Percentiles rank a stretch among this genome's conserved stretches.
Evolutionary conservation across 2,329 filamentous ascomycete genomes (phyloP).

Genomic region (Cadophora sp.): DNA sequence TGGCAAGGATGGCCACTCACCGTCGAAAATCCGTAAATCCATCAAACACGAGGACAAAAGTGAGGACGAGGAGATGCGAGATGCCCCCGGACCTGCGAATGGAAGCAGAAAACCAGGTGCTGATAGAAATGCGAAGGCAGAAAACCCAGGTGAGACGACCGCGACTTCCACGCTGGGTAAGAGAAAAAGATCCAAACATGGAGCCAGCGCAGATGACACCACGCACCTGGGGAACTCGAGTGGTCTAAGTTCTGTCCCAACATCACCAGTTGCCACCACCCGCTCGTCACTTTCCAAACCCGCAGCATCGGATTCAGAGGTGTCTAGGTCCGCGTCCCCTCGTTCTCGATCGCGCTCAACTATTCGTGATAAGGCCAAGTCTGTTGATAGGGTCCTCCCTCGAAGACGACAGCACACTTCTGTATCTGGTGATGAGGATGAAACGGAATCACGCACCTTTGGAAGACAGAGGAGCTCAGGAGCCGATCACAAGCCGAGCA

Average conservation of each 20-base stretch:
- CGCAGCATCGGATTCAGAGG: slow-evolving; percentile 63
- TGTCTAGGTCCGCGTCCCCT: slow-evolving; percentile 44
- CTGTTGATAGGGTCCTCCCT: slow-evolving; percentile 42
- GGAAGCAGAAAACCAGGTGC: slow-evolving; percentile 1
- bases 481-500: slow-evolving; percentile 35
- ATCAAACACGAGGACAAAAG: slow-evolving; percentile 70
- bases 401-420: slow-evolving; percentile 52
- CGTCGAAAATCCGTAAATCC: slow-evolving; percentile 65
- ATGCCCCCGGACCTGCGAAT: slow-evolving; percentile 31
- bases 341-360: slow-evolving; percentile 33
- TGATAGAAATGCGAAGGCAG: slow-evolving; percentile 22
- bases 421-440: slow-evolving; percentile 42
- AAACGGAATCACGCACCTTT: slow-evolving; percentile 31
- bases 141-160: slow-evolving; percentile 42
- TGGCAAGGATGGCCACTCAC: slow-evolving; percentile 69
- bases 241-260: slow-evolving; percentile 64
- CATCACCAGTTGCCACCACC: slow-evolving; percentile 53
- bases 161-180: slow-evolving; percentile 50
- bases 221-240: slow-evolving; percentile 51
- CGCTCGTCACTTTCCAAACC: slow-evolving; percentile 44
- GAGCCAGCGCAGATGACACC: slow-evolving; percentile 35
- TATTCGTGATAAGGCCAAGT: slow-evolving; percentile 47
- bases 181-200: slow-evolving; percentile 55
- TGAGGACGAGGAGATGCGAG: slow-evolving; percentile 56
- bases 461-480: slow-evolving; percentile 39